A percentile compares a stretch with the other conserved stretches of the same genome.
Conservation (phyloP, 129 eudicot species). For the Helichrysum umbraculigerum region DNA sequence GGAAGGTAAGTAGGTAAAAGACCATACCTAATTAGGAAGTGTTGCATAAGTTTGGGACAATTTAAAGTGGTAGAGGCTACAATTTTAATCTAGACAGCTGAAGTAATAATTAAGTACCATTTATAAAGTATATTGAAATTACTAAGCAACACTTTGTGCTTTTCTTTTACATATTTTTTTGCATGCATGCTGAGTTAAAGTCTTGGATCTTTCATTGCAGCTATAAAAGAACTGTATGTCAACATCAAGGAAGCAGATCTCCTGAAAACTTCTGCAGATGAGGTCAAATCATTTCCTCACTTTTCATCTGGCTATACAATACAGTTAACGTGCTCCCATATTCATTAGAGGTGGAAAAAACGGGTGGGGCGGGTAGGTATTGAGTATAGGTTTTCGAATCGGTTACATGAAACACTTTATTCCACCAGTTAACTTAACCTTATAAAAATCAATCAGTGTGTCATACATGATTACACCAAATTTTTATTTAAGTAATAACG, state of each 20-base stretch:
- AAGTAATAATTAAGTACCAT: background rate
- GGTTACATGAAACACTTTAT: background rate
- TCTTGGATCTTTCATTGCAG: constrained; percentile 46
- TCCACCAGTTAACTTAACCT: background rate
- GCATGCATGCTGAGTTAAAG: constrained; percentile 11
- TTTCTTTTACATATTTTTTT: background rate
- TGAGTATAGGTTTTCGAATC: background rate
- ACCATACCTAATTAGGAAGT: background rate
- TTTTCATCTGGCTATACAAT: background rate
- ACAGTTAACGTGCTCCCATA: background rate
- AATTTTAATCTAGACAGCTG: background rate
- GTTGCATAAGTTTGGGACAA: constrained; percentile 6
- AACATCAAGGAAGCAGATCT: constrained; percentile 69
- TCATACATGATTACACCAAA: background rate
- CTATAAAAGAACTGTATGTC: constrained; percentile 55
- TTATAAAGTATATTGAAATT: background rate
- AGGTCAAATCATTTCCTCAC: constrained; percentile 45
- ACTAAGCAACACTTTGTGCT: background rate
- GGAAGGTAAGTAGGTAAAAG: background rate
- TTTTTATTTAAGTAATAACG: background rate
- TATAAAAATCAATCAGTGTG: background rate
- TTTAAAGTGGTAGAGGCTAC: constrained; percentile 7
- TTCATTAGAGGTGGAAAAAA: constrained; percentile 1
- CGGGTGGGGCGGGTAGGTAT: background rate
- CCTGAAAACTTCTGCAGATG: constrained; percentile 55